These are phyloP conservation scores for Dendrocalamus sinicus DNA, from an alignment of 176 grass and related monocot genomes.

Conservation along the genomic window DNA sequence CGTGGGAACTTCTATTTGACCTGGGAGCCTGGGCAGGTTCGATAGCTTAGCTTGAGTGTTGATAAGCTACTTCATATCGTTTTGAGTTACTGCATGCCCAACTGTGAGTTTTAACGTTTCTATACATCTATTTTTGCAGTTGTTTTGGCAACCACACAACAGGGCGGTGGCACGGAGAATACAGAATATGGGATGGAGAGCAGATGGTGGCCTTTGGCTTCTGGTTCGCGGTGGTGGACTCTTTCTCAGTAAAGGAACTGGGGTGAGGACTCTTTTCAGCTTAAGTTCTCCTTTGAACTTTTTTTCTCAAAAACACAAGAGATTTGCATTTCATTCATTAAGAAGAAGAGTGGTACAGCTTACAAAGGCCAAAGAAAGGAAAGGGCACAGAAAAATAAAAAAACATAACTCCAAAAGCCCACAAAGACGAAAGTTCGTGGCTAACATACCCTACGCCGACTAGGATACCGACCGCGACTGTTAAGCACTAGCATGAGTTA, in stretches of 20 bases:
- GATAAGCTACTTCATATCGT: background rate
- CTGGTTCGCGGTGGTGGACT: conserved; percentile 92
- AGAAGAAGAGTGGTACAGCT: too few relatives aligned
- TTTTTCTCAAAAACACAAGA: too few relatives aligned
- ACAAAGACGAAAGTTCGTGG: too few relatives aligned
- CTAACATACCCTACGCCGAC: too few relatives aligned
- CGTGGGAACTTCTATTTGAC: conserved; percentile 97
- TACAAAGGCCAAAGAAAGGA: too few relatives aligned
- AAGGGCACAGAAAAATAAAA: too few relatives aligned
- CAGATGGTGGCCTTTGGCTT: conserved; percentile 98
- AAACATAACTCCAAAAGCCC: too few relatives aligned
- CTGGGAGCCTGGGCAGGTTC: conserved; percentile 95
- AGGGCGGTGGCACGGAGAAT: conserved; percentile 93
- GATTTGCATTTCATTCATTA: too few relatives aligned
- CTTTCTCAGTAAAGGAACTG: conserved; percentile 94
- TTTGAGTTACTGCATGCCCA: background rate
- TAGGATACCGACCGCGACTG: too few relatives aligned
- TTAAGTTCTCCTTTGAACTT: background rate
- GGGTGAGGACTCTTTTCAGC: conserved; percentile 46
- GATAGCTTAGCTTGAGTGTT: background rate
- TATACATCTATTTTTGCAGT: conserved; percentile 43
- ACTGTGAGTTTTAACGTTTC: background rate
- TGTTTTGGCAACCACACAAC: conserved; percentile 97
- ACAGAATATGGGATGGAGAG: conserved; percentile 99
- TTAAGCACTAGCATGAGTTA: too few relatives aligned